Evolutionary conservation across 1,284 basidiomycete genomes (phyloP).

Genomic region (Ustilago nuda): DNA sequence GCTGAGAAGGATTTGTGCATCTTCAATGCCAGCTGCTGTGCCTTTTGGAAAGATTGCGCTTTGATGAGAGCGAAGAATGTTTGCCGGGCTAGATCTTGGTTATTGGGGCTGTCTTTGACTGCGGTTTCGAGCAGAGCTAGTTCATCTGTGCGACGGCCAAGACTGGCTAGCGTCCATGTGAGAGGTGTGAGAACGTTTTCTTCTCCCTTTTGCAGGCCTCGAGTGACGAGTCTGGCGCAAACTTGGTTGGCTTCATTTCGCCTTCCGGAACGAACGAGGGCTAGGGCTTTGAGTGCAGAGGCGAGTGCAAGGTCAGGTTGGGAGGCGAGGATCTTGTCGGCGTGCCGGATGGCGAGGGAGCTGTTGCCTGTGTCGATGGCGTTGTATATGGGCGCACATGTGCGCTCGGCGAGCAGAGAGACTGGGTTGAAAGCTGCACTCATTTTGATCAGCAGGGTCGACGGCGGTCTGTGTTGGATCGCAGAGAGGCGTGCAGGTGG

Average conservation of each 20-base stretch:
- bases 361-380: constrained; percentile 58
- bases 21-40: constrained; percentile 61
- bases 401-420: constrained; percentile 51
- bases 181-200: constrained; percentile 77
- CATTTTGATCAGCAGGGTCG: constrained; percentile 22
- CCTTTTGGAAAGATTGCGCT: constrained; percentile 50
- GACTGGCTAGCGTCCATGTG: constrained; percentile 80
- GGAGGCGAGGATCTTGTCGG: constrained; percentile 44
- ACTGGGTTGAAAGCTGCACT: constrained; percentile 44
- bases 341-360: constrained; percentile 37
- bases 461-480: constrained; percentile 14
- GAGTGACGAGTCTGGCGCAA: constrained; percentile 81
- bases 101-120: constrained; percentile 75
- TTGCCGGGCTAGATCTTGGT: constrained; percentile 83
- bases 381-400: constrained; percentile 56
- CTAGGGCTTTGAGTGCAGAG: constrained; percentile 80
- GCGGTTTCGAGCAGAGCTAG: constrained; percentile 65
- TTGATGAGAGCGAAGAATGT: constrained; percentile 76
- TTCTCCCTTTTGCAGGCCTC: constrained; percentile 73
- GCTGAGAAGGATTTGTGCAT: constrained; percentile 70
- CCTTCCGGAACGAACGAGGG: constrained; percentile 82
- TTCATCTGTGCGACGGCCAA: constrained; percentile 77
- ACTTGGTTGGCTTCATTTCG: constrained; percentile 81
- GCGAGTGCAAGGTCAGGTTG: constrained; percentile 50
- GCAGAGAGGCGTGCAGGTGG: constrained; percentile 17